These are phyloP conservation scores for Eurotiales sp. DNA, from an alignment of 2,329 filamentous ascomycete genomes.

Conservation along the genomic window DNA sequence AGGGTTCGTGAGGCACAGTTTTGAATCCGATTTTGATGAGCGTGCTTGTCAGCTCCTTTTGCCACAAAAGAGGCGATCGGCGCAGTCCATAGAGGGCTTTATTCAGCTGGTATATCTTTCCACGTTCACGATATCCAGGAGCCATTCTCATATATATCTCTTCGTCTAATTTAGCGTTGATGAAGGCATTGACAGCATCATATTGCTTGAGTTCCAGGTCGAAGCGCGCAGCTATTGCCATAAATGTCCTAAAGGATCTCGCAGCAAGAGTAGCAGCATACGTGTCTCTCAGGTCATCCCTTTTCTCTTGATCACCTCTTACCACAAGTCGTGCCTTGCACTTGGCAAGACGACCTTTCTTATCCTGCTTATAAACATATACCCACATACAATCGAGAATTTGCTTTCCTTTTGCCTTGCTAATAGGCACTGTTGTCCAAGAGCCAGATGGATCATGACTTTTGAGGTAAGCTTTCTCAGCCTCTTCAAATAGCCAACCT, in stretches of 20 bases:
- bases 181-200: constrained; percentile 16
- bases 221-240: constrained; percentile 14
- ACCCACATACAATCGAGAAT: constrained; percentile 21
- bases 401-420: constrained; percentile 1
- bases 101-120: constrained; percentile 4
- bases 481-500: neutral
- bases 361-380: constrained; percentile 26
- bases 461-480: neutral
- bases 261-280: constrained; percentile 12
- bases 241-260: constrained; percentile 7
- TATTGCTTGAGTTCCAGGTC: constrained; percentile 14
- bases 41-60: constrained; percentile 13
- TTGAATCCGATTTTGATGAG: constrained; percentile 6
- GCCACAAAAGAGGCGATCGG: constrained; percentile 15
- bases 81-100: constrained; percentile 16
- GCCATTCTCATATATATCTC: constrained; percentile 6
- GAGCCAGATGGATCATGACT: constrained; percentile 2
- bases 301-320: constrained; percentile 18
- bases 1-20: constrained; percentile 4
- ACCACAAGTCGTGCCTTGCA: constrained; percentile 22
- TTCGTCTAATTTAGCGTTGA: constrained; percentile 15
- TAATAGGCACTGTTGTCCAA: neutral
- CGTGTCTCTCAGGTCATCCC: constrained; percentile 11
- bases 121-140: neutral
- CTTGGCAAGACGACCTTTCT: constrained; percentile 20